Conservation (phyloP, 2,329 filamentous ascomycete genomes). For the Neopestalotiopsis rosae region DNA sequence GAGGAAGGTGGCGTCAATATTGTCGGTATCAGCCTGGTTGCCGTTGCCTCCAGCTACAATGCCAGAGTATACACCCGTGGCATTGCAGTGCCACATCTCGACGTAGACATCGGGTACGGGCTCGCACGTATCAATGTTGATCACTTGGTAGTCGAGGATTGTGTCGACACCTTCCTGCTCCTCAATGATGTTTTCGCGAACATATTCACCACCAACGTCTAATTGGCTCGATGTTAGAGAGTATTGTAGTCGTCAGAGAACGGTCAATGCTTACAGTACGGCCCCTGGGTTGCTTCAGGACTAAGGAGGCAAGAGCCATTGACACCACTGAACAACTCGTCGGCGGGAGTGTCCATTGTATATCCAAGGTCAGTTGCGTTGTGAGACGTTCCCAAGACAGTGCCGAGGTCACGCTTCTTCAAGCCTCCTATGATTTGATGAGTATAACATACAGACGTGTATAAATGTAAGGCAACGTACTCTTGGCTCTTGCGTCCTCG, state of each 20-base stretch:
- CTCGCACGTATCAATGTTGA: conserved; percentile 59
- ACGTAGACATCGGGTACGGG: conserved; percentile 52
- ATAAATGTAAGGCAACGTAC: neutral
- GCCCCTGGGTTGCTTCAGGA: conserved; percentile 58
- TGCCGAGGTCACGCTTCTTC: conserved; percentile 39
- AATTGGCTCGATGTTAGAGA: neutral
- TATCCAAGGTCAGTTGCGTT: conserved; percentile 42
- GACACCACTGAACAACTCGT: conserved; percentile 43
- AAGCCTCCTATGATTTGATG: conserved; percentile 7
- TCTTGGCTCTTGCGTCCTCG: conserved; percentile 26
- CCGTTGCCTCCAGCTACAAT: conserved; percentile 44
- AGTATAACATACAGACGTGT: neutral
- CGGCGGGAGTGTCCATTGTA: conserved; percentile 36
- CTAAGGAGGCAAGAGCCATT: conserved; percentile 55
- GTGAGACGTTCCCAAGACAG: conserved; percentile 19
- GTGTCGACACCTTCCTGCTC: conserved; percentile 53
- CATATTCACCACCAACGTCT: conserved; percentile 55
- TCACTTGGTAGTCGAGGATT: conserved; percentile 56
- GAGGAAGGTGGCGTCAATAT: conserved; percentile 45
- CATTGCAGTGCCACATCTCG: conserved; percentile 57
- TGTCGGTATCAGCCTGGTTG: conserved; percentile 44
- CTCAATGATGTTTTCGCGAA: conserved; percentile 54
- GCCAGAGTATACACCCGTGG: conserved; percentile 54
- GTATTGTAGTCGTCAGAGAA: too few relatives aligned
- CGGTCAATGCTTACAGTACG: conserved; percentile 47